phyloP scores from a whole-genome alignment of 768 basidiomycete species.

The Lentinula guzmanii region DNA sequence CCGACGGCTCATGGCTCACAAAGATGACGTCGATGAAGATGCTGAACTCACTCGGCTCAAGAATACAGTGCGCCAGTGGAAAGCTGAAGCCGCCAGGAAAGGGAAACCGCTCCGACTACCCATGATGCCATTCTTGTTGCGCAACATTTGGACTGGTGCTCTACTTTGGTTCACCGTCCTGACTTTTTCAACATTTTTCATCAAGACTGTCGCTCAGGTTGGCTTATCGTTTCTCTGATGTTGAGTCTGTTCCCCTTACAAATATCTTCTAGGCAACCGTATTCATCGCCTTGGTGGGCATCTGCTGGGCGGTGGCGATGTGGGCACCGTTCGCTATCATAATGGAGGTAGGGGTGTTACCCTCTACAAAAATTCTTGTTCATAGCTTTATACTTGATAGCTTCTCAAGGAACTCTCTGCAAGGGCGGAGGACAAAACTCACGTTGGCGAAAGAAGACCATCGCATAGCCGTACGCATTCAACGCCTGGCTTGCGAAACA shows the following conservation, averaged over 20 bases:
- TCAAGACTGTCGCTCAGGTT: slow-evolving; percentile 71
- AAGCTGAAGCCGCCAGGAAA: slow-evolving; percentile 71
- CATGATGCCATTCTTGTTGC: slow-evolving; percentile 82
- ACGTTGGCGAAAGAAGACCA: slow-evolving; percentile 26
- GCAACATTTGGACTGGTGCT: slow-evolving; percentile 92
- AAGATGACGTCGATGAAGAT: slow-evolving; percentile 69
- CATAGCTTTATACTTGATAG: slow-evolving; percentile 24
- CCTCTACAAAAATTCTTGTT: neutral
- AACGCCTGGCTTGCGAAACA: slow-evolving; percentile 30
- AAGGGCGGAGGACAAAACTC: slow-evolving; percentile 12
- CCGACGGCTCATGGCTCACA: slow-evolving; percentile 67
- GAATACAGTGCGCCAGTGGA: slow-evolving; percentile 73
- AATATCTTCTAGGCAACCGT: slow-evolving; percentile 54
- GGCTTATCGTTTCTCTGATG: slow-evolving; percentile 7
- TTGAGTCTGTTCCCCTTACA: neutral
- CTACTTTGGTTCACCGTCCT: slow-evolving; percentile 74
- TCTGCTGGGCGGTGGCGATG: slow-evolving; percentile 97
- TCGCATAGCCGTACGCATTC: slow-evolving; percentile 52
- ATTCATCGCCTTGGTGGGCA: slow-evolving; percentile 79
- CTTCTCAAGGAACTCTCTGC: slow-evolving; percentile 69
- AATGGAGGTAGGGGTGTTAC: slow-evolving; percentile 70
- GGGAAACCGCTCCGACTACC: slow-evolving; percentile 77
- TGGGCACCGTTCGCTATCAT: slow-evolving; percentile 98
- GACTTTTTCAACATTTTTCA: slow-evolving; percentile 83
- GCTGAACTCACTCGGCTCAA: slow-evolving; percentile 67